These are phyloP conservation scores for Boletales sp. DNA, from an alignment of 768 basidiomycete species.

Conservation along the genomic window DNA sequence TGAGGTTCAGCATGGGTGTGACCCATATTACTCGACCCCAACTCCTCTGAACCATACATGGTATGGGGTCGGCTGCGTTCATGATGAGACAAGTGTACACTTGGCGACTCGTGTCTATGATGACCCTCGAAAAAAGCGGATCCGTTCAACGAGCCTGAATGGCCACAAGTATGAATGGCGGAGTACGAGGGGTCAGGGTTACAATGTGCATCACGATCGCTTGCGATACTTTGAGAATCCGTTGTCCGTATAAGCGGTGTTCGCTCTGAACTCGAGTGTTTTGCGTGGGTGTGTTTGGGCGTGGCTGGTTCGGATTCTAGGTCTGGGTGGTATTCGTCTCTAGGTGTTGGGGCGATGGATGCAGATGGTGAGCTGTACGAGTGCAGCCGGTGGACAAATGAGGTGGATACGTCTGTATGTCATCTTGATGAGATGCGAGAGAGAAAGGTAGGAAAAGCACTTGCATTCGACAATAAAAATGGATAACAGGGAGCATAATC, in stretches of 20 bases:
- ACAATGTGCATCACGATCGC: background rate
- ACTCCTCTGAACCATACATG: slow-evolving; percentile 19
- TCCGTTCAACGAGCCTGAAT: background rate
- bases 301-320: slow-evolving; percentile 1
- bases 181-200: slow-evolving; percentile 17
- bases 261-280: slow-evolving; percentile 13
- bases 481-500: slow-evolving; percentile 57
- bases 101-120: slow-evolving; percentile 31
- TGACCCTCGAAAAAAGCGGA: slow-evolving; percentile 31
- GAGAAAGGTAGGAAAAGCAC: slow-evolving; percentile 21
- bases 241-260: slow-evolving; percentile 14
- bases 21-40: background rate
- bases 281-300: background rate
- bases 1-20: slow-evolving; percentile 1
- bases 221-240: background rate
- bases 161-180: slow-evolving; percentile 1
- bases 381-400: slow-evolving; percentile 70
- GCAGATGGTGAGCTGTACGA: slow-evolving; percentile 53
- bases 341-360: slow-evolving; percentile 32
- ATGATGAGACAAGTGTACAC: slow-evolving; percentile 27
- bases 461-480: slow-evolving; percentile 82
- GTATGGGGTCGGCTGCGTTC: slow-evolving; percentile 21
- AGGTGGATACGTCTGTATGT: slow-evolving; percentile 63
- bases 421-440: background rate
- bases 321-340: slow-evolving; percentile 16